Evolutionary conservation across 129 eudicot species (phyloP), one percentile per base, ranked within the genome.

Genomic region (Smallanthus sonchifolius): DNA sequence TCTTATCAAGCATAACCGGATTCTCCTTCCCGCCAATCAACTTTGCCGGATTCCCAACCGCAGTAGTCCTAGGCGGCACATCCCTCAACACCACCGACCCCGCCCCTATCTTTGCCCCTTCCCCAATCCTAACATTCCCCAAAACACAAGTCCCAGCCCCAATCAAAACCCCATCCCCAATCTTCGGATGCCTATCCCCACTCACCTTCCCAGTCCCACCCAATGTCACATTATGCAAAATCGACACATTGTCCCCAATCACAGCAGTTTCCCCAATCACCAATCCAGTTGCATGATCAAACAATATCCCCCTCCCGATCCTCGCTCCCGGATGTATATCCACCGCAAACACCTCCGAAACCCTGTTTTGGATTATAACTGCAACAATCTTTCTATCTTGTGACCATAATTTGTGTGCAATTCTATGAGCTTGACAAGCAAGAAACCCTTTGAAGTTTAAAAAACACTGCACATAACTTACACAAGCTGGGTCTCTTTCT

Each of bases 401-500:
- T 17, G 72, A 43, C 87, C 87, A 89, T 2, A 86, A 51, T 8
- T n/a, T 69, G 30, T 86, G 91, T 1, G 91, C 85, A 10, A 89
- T 36, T n/a, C 96, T 86, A 16, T 89, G 87, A 13, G 91, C 84
- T 71, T 89, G 91, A 59, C 77, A 67, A 8, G 91, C 96, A 35
- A 83, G 65, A 57, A 86, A 89, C 0, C 98, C 98, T 65, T 92
- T 92, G 14, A 92, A 92, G 55, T 89, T 89, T 68, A 92, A 63
- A 70, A 92, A 92, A 77, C 98, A 92, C 76, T 92, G 98, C 0
- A 89, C 95, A 40, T 86, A 92, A 67, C 86, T 86, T 2, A 89
- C 77, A 73, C 98, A 92, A 75, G 98, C 98, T 7, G 98, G 96
- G 84, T 92, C 98, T 47, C 98, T 86, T 57, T 89, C 96, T 55